Conservation (phyloP, 192 early-diverging fungal species). For the Helicostylum pulchrum region DNA sequence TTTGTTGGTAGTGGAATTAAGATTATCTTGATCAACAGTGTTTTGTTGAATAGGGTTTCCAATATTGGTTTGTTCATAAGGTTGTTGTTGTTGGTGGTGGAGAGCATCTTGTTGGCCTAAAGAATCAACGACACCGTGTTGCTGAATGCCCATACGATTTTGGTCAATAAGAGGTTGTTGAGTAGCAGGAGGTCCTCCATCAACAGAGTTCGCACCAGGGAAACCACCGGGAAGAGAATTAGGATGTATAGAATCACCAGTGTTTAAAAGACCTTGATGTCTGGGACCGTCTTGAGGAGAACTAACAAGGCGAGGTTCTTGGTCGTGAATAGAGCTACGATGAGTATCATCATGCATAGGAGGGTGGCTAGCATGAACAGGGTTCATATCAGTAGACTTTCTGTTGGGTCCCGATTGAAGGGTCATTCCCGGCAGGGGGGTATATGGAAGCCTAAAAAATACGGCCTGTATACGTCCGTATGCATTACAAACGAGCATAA, state of each 20-base stretch:
- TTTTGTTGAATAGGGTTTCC: neutral
- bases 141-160: neutral
- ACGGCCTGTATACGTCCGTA: no score
- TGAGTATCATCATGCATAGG: no score
- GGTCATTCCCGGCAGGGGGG: no score
- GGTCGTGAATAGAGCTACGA: neutral
- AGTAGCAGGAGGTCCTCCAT: neutral
- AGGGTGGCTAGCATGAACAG: no score
- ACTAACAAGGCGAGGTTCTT: neutral
- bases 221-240: neutral
- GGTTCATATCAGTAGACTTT: no score
- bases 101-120: no score
- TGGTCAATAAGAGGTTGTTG: neutral
- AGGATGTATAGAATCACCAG: constrained; percentile 14
- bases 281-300: neutral
- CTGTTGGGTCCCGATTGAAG: no score
- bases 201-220: neutral
- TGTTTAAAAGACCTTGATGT: constrained; percentile 8
- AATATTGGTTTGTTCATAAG: no score
- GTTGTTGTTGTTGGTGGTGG: no score
- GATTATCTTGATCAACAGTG: neutral
- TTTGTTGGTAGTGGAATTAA: neutral
- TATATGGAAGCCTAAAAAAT: no score
- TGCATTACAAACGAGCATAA: no score
- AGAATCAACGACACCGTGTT: neutral